Percentiles rank a stretch among this genome's conserved stretches.
Conservation (phyloP, 306 rosid species). For the Citrullus colocynthis region DNA sequence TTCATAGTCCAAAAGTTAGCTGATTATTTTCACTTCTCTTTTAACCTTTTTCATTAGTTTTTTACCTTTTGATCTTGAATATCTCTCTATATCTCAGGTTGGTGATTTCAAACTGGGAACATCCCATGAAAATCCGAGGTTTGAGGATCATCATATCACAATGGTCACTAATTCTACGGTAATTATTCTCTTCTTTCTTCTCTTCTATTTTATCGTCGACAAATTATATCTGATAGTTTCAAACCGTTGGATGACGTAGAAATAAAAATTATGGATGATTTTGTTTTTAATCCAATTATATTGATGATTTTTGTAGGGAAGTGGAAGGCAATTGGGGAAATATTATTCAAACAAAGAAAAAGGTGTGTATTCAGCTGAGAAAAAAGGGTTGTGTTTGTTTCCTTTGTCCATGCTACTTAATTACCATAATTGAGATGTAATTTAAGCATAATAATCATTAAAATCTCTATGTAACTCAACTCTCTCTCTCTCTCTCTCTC, state of each 20-base stretch:
- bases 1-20: conserved; percentile 2
- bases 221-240: no score
- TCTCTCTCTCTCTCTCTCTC: neutral
- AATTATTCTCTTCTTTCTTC: neutral
- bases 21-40: neutral
- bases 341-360: neutral
- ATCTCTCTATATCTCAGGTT: neutral
- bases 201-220: neutral
- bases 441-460: neutral
- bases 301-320: neutral
- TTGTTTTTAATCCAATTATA: neutral
- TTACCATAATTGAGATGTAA: neutral
- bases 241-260: neutral
- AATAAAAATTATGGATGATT: neutral
- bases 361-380: neutral
- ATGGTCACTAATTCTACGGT: neutral
- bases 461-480: neutral
- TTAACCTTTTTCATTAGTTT: neutral
- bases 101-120: neutral
- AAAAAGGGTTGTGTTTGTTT: conserved; percentile 8
- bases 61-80: neutral
- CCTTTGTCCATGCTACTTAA: neutral
- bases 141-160: neutral
- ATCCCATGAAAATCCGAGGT: neutral
- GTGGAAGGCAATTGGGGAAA: neutral